Conservation (phyloP, 2,329 filamentous ascomycete species). For the Drechslerella dactyloides region DNA sequence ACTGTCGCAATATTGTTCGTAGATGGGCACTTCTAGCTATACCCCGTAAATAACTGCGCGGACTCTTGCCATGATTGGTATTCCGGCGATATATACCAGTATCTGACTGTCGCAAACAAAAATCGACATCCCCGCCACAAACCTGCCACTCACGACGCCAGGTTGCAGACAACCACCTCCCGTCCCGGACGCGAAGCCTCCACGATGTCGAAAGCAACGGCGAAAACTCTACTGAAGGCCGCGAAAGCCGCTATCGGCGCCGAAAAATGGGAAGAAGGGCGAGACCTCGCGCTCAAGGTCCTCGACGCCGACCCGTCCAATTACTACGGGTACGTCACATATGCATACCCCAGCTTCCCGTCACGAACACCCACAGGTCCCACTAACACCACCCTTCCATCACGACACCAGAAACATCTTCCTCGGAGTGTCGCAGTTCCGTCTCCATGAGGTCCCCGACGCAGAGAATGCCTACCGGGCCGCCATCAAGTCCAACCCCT, state of each 20-base stretch:
- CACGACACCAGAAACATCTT: slow-evolving; percentile 72
- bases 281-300: slow-evolving; percentile 71
- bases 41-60: no score
- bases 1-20: no score
- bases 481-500: slow-evolving; percentile 71
- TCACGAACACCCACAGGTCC: neutral
- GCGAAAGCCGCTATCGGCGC: slow-evolving; percentile 78
- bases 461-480: slow-evolving; percentile 77
- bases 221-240: slow-evolving; percentile 68
- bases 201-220: slow-evolving; percentile 44
- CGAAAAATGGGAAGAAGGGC: slow-evolving; percentile 78
- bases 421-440: slow-evolving; percentile 82
- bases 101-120: neutral
- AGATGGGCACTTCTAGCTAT: no score
- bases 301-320: slow-evolving; percentile 75
- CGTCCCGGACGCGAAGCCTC: neutral
- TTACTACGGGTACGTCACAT: slow-evolving; percentile 73
- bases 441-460: slow-evolving; percentile 72
- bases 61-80: no score
- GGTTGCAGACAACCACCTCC: neutral
- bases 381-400: slow-evolving; percentile 24
- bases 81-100: no score
- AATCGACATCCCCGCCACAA: neutral
- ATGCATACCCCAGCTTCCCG: slow-evolving; percentile 28
- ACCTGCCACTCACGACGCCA: neutral